These are phyloP conservation scores for Suhomyces ambrosiae DNA, from an alignment of 1,139 yeast species.

Conservation along the genomic window DNA sequence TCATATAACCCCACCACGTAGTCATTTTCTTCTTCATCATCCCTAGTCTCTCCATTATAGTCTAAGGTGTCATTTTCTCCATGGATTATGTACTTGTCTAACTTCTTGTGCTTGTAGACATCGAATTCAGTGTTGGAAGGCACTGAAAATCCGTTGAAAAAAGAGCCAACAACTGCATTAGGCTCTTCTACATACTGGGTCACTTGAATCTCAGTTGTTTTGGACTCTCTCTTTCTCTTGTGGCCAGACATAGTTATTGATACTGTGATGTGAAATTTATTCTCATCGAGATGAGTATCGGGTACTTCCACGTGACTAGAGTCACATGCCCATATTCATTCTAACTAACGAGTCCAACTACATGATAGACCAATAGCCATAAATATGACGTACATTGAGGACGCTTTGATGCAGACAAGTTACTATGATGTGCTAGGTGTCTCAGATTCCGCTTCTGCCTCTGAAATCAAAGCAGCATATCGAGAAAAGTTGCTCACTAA, in stretches of 20 bases:
- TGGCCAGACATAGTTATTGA: constrained; percentile 20
- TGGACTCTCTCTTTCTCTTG: constrained; percentile 27
- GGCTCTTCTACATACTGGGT: constrained; percentile 35
- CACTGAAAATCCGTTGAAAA: constrained; percentile 74
- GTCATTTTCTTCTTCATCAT: constrained; percentile 40
- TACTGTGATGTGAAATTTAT: constrained; percentile 7
- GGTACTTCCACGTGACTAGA: too few relatives aligned
- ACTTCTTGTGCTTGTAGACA: constrained; percentile 57
- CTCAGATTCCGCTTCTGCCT: constrained; percentile 32
- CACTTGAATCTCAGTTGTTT: constrained; percentile 34
- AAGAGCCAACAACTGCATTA: constrained; percentile 51
- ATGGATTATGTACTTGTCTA: constrained; percentile 56
- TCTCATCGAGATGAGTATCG: constrained; percentile 12
- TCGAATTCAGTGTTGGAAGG: constrained; percentile 64
- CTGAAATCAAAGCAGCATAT: constrained; percentile 63
- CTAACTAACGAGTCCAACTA: neutral
- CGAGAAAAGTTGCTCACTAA: constrained; percentile 53
- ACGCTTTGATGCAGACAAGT: constrained; percentile 10
- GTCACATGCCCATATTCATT: constrained; percentile 7
- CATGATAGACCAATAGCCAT: too few relatives aligned
- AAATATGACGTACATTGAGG: constrained; percentile 11
- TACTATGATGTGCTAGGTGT: constrained; percentile 61
- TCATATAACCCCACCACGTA: constrained; percentile 74
- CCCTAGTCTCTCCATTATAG: constrained; percentile 62
- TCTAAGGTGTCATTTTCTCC: constrained; percentile 78